Percentiles rank a stretch among this genome's conserved stretches.
phyloP scores from a whole-genome alignment of 441 rosid species.

The Kokia cookei region DNA sequence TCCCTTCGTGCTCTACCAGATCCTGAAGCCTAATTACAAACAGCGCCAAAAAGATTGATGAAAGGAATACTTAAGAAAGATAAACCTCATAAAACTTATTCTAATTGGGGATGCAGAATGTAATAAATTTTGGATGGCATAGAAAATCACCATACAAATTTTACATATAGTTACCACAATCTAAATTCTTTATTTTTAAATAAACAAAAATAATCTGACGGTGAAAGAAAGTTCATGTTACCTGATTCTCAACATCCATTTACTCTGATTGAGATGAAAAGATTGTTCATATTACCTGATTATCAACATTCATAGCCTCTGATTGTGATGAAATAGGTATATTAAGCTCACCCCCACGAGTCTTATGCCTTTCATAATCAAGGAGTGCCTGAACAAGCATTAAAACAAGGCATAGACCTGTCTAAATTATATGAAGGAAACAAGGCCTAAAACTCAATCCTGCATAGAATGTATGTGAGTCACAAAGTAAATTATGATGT shows the following conservation, averaged over 20 bases:
- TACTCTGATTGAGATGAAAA: no score
- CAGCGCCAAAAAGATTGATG: conserved; percentile 13
- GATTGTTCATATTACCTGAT: no score
- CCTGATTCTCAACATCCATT: no score
- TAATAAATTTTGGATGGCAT: neutral
- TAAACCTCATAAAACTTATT: neutral
- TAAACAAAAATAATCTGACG: no score
- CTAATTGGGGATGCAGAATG: neutral
- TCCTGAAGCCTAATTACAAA: conserved; percentile 42
- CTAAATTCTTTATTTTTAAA: no score
- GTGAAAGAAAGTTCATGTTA: conserved; percentile 60
- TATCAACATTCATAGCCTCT: no score
- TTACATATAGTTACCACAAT: neutral
- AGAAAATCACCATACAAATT: neutral
- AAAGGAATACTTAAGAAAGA: conserved; percentile 3
- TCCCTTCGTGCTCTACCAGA: conserved; percentile 69
- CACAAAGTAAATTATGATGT: neutral
- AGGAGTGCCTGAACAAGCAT: conserved; percentile 49
- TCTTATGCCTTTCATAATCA: conserved; percentile 64
- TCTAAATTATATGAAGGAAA: neutral
- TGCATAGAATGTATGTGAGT: neutral
- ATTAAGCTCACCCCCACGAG: neutral
- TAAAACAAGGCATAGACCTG: neutral
- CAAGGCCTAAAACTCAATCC: neutral
- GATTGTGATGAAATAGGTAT: no score